These are phyloP conservation scores for Biscogniauxia mediterranea DNA, from an alignment of 2,329 filamentous ascomycete species.

Conservation along the genomic window DNA sequence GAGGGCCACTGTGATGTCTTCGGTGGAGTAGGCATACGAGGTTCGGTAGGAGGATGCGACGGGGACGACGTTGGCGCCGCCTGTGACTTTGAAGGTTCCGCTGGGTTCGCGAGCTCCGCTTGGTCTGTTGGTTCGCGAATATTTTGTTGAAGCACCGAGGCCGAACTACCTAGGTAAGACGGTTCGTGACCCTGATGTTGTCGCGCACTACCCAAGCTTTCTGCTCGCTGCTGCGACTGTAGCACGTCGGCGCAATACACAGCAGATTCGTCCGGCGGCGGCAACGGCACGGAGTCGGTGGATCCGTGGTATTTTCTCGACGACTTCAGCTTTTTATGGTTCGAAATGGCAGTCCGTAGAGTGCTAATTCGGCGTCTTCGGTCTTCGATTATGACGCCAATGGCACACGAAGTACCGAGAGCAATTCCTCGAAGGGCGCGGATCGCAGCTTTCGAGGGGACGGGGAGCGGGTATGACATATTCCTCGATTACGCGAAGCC, in stretches of 20 bases:
- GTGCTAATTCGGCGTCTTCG: slow-evolving; percentile 54
- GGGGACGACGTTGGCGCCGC: not conserved
- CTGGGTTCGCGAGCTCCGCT: not conserved
- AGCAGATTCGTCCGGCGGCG: slow-evolving; percentile 17
- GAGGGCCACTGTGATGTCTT: not conserved
- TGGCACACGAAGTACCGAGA: slow-evolving; percentile 56
- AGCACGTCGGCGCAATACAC: slow-evolving; percentile 9
- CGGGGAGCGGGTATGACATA: slow-evolving; percentile 48
- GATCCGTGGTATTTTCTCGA: slow-evolving; percentile 31
- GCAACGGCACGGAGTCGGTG: slow-evolving; percentile 12
- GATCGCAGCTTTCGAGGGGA: slow-evolving; percentile 55
- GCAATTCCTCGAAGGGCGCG: slow-evolving; percentile 55
- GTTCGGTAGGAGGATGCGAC: not conserved
- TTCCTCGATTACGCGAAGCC: slow-evolving; percentile 11
- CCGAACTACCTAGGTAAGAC: not conserved
- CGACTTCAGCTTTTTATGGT: slow-evolving; percentile 50
- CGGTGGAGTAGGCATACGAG: not conserved
- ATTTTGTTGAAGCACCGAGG: not conserved
- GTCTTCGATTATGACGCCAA: slow-evolving; percentile 55
- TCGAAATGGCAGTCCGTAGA: slow-evolving; percentile 48
- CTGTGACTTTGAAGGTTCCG: not conserved
- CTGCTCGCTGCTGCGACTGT: slow-evolving; percentile 20
- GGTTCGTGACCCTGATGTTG: not conserved
- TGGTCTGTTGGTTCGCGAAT: not conserved
- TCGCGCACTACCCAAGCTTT: not conserved